Percentiles rank a stretch among this genome's conserved stretches.
phyloP scores from a whole-genome alignment of 768 basidiomycete genomes.

The Tricholoma furcatifolium region DNA sequence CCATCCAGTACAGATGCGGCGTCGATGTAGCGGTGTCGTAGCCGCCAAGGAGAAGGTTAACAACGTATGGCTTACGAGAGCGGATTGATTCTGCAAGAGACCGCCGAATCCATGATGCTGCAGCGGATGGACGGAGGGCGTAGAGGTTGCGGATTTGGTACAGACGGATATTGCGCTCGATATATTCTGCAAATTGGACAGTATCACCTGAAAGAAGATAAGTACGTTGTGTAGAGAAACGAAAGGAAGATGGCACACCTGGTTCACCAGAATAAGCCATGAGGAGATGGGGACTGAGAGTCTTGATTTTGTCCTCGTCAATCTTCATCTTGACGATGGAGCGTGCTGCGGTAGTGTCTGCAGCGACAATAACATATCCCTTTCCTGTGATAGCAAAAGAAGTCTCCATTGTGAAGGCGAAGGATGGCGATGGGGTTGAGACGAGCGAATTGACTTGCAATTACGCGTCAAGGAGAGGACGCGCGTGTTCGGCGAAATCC shows the following conservation, averaged over 20 bases:
- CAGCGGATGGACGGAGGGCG: conserved; percentile 85
- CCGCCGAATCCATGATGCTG: conserved; percentile 94
- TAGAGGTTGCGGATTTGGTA: conserved; percentile 95
- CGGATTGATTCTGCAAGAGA: conserved; percentile 87
- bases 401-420: conserved; percentile 67
- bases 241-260: conserved; percentile 42
- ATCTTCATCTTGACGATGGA: conserved; percentile 98
- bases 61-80: conserved; percentile 83
- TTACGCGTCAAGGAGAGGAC: conserved; percentile 21
- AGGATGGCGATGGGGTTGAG: conserved; percentile 3
- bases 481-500: conserved; percentile 21
- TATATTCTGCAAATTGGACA: conserved; percentile 92
- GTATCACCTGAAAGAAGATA: conserved; percentile 72
- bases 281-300: conserved; percentile 83
- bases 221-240: not conserved
- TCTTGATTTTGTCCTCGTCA: conserved; percentile 96
- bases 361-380: conserved; percentile 89
- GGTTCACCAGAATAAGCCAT: conserved; percentile 97
- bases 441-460: conserved; percentile 10
- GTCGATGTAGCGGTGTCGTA: conserved; percentile 75
- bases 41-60: conserved; percentile 92
- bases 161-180: conserved; percentile 93
- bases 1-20: conserved; percentile 92
- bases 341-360: conserved; percentile 85
- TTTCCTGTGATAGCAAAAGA: conserved; percentile 92